These are phyloP conservation scores for Karstenula rhodostoma DNA, from an alignment of 2,329 filamentous ascomycete genomes.

Conservation along the genomic window DNA sequence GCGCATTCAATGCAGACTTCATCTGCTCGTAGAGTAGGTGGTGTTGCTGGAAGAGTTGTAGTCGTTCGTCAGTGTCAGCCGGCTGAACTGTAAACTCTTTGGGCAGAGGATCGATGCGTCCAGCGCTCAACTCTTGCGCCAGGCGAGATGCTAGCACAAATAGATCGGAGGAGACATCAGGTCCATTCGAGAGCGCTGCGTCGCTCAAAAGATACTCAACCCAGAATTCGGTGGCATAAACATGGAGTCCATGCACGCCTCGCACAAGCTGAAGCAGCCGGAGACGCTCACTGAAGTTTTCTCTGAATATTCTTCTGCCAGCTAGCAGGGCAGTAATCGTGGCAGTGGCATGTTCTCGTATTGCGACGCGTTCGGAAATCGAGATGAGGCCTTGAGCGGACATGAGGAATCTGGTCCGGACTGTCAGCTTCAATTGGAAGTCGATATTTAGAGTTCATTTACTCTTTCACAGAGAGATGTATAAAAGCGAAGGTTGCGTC, in stretches of 20 bases:
- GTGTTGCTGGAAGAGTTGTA: too few species aligned
- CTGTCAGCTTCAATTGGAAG: constrained; percentile 14
- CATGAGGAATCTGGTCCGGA: too few species aligned
- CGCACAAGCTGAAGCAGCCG: constrained; percentile 20
- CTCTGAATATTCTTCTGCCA: constrained; percentile 15
- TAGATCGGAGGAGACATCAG: constrained; percentile 6
- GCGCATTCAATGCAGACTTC: not conserved
- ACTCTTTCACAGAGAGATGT: constrained; percentile 23
- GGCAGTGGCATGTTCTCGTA: constrained; percentile 18
- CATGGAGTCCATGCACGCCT: constrained; percentile 25
- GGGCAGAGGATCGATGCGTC: not conserved
- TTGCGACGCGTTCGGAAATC: constrained; percentile 10
- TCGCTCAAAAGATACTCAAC: constrained; percentile 20
- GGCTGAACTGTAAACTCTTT: too few species aligned
- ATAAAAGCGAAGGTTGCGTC: constrained; percentile 24
- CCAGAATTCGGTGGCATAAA: constrained; percentile 28
- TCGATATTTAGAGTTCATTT: too few species aligned
- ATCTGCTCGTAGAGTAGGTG: not conserved
- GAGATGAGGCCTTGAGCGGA: not conserved
- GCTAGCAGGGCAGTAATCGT: constrained; percentile 18
- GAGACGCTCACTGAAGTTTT: constrained; percentile 5
- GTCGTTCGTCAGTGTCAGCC: too few species aligned
- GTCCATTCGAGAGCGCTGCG: constrained; percentile 1
- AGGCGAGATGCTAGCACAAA: constrained; percentile 9
- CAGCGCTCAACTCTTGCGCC: not conserved